Conservation (phyloP, 2,329 filamentous ascomycete genomes). For the Aureobasidium sp. region DNA sequence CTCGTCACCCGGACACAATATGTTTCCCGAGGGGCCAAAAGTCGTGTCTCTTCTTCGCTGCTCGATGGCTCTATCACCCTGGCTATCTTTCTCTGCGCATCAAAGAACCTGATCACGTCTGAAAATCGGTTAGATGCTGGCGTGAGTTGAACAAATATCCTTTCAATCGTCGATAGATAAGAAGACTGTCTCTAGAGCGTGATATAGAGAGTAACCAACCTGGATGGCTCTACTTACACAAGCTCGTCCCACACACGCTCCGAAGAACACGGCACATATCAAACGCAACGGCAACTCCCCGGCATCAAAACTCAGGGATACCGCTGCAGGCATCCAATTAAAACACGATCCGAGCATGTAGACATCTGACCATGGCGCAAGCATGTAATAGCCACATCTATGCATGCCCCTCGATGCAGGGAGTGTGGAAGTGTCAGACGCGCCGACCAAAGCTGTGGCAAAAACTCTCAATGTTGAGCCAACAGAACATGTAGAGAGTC, state of each 20-base stretch:
- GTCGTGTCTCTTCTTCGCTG: neutral
- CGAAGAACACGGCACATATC: too few relatives aligned
- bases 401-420: neutral
- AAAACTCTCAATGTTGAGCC: neutral
- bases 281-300: too few relatives aligned
- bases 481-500: neutral
- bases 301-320: too few relatives aligned
- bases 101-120: neutral
- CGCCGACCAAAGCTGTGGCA: neutral
- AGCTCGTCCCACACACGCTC: too few relatives aligned
- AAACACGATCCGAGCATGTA: neutral
- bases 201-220: too few relatives aligned
- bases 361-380: conserved; percentile 3
- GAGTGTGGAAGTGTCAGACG: neutral
- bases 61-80: neutral
- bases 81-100: neutral
- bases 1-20: neutral
- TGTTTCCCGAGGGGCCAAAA: neutral
- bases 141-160: too few relatives aligned
- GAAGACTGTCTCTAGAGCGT: too few relatives aligned
- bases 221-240: too few relatives aligned
- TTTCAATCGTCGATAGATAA: too few relatives aligned
- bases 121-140: neutral
- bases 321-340: neutral
- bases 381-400: neutral